Evolutionary conservation across 805 yeast species (phyloP).

Genomic region (Candida glaebosa): DNA sequence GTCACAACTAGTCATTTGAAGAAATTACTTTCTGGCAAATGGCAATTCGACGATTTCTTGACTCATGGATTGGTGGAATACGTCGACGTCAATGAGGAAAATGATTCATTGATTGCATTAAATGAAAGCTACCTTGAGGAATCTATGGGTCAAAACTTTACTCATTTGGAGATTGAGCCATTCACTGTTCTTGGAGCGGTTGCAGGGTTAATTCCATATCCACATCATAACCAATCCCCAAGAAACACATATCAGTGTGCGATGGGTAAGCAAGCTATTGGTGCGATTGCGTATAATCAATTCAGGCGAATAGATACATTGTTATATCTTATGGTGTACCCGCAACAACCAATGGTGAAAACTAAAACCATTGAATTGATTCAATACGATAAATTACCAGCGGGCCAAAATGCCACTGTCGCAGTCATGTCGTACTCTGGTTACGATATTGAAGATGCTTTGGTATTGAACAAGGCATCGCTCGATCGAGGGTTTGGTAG

Average conservation of each 20-base stretch:
- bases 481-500: constrained; percentile 97
- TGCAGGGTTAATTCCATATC: constrained; percentile 89
- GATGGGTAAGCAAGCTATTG: constrained; percentile 99
- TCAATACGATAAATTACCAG: constrained; percentile 93
- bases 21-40: constrained; percentile 58
- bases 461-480: constrained; percentile 89
- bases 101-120: constrained; percentile 87
- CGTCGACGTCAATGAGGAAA: constrained; percentile 95
- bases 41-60: constrained; percentile 91
- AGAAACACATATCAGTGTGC: constrained; percentile 93
- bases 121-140: constrained; percentile 59
- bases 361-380: constrained; percentile 94
- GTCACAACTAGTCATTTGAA: constrained; percentile 71
- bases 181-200: constrained; percentile 91
- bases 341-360: constrained; percentile 99
- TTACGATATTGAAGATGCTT: constrained; percentile 98
- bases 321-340: constrained; percentile 94
- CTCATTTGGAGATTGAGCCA: constrained; percentile 95
- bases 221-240: constrained; percentile 90
- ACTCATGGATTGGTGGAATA: constrained; percentile 87
- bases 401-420: constrained; percentile 98
- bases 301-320: constrained; percentile 93
- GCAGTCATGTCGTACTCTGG: constrained; percentile 99
- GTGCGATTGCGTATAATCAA: constrained; percentile 97
- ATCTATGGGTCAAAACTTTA: constrained; percentile 48